Base-by-base conservation (phyloP, 2,329 filamentous ascomycete species). In the Colletotrichum lini region DNA sequence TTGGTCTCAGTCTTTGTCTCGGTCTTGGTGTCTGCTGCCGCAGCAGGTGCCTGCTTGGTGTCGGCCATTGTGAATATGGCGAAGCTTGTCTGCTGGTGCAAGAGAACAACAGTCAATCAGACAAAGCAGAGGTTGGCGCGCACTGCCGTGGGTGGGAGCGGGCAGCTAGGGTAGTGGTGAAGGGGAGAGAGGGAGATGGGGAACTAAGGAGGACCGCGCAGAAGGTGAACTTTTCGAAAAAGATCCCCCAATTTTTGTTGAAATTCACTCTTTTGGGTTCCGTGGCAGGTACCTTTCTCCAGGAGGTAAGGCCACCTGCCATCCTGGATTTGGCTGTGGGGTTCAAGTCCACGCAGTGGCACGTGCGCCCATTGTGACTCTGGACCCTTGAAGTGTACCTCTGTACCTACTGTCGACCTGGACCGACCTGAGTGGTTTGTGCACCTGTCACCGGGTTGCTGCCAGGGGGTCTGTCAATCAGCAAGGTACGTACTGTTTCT, bases 21-120 rank as follows among this genome's bases (percentile, higher is more conserved):
- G 72, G 86, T 83, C 76, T 81, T 82, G 73, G 44, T 47, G 26
- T 84, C 81, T 72, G 86, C 52, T 67, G 87, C 80, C 58, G 86
- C 80, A 72, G 83, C 81, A 68, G 84, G 81, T 67, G 85, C 82
- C 72, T 85, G 82, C 82, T 84, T 84, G 74, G 81, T 79, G 65
- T 88, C 84, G 68, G 87, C 84, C 87, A 89, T 89, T 68, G 67
- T 82, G 30, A 70, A 70, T 63, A 40, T 38, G 38, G 47, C 49
- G 12, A n/a, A 57, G 44, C 54, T 58, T 61, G 62, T 47, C 47
- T 54, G 44, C 57, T 40, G 53, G 52, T 59, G 53, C 52, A 53
- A 44, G 21, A 50, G 66, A 65, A 53, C 15, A 53, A 35, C 30
- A 49, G 63, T 65, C 70, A 72, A 70, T 70, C 57, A 30, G 52